Base-by-base conservation (phyloP, 495 filamentous ascomycete species). In the Hyphodiscus hymeniophilus region DNA sequence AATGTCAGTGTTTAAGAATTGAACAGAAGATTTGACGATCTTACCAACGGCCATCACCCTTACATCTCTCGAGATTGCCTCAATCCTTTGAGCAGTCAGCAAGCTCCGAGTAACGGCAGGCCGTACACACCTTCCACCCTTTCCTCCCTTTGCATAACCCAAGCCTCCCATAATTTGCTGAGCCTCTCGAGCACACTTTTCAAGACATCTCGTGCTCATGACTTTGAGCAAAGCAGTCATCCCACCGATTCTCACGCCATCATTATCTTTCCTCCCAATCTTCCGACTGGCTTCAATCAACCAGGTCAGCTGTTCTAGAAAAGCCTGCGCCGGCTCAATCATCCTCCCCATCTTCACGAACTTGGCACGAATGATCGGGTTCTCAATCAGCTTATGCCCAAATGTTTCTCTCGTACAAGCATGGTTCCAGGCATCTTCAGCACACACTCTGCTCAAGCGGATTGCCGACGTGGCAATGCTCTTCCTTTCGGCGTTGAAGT, bases 401-500 rank as follows among this genome's bases (percentile, higher is more conserved):
- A 75, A 75, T 7, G 71, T 75, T 54, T 73, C 65, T 11, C 71
- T 63, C 26, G 70, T 66, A 16, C 67, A 55, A 48, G 70, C 70
- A 51, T 75, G 71, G 30, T 63, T 65, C 60, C 68, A 73, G 7
- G 71, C 68, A 51, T 73, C 70, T 49, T 72, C 68, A 4, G 62
- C 63, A 44, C 71, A 75, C 24, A 72, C 66, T 6, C 71, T 65
- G 13, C 69, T 66, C n/a, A 72, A 52, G 6, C 70, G 58, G 5
- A 72, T 54, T 7, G 66, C 63, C 23, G 66, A 60, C 18, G 66
- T 69, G 3, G 70, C 66, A 10, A 75, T 60, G 10, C 56, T 48
- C 7, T 71, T 63, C 1, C 71, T 65, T 47, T 73, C 71, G 7
- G 70, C 61, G 40, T 75, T 72, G 53, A 74, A 73, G 52, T 73